Evolutionary conservation across 305 asterid genomes (phyloP).

Genomic region (Plantago coronopus): DNA sequence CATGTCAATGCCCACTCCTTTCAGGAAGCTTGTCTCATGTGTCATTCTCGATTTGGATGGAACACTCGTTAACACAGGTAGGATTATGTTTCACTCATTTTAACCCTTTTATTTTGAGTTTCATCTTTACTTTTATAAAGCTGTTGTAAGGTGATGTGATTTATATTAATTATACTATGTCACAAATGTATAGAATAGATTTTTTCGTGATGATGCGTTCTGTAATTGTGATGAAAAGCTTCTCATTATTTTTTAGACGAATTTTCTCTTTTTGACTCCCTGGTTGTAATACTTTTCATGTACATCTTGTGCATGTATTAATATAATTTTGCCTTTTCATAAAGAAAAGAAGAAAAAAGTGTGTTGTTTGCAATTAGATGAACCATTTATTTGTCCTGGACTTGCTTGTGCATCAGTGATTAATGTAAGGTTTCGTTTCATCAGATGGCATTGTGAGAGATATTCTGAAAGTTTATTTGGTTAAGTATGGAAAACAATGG

Average conservation of each 20-base stretch:
- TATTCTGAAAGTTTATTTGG: constrained; percentile 56
- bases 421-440: constrained; percentile 12
- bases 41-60: constrained; percentile 96
- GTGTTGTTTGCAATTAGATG: not conserved
- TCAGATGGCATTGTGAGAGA: constrained; percentile 75
- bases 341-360: no score
- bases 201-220: no score
- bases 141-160: constrained; percentile 6
- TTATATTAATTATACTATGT: not conserved
- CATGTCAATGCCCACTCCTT: constrained; percentile 39
- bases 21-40: constrained; percentile 60
- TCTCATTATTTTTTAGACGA: no score
- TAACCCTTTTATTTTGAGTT: constrained; percentile 10
- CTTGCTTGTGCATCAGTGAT: not conserved
- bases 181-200: no score
- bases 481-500: constrained; percentile 82
- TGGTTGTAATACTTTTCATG: no score
- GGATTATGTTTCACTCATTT: constrained; percentile 18
- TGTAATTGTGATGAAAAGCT: no score
- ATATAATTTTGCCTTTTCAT: no score
- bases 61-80: constrained; percentile 87
- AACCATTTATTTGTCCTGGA: constrained; percentile 8
- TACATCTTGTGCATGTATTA: no score
- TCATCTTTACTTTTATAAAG: constrained; percentile 8
- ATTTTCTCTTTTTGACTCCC: no score